phyloP scores from a whole-genome alignment of 495 filamentous ascomycete species.

The Neurospora sp. region DNA sequence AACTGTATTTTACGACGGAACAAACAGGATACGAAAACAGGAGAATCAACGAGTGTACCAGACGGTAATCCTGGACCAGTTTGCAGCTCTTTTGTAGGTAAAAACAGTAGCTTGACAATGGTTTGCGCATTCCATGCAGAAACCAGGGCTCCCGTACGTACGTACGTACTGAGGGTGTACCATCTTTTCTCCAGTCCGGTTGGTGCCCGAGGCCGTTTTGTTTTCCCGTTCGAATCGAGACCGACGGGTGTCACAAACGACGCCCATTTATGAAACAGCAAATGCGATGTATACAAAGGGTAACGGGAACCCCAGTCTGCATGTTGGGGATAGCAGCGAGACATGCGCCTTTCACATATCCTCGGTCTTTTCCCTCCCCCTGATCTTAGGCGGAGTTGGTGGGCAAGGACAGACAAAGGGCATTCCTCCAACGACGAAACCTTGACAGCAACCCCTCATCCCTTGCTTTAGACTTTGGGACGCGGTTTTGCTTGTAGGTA shows the following conservation, averaged over 20 bases:
- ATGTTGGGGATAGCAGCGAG: background rate
- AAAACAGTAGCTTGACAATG: background rate
- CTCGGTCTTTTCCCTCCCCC: background rate
- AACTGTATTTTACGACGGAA: background rate
- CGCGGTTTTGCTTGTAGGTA: background rate
- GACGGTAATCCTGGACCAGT: background rate
- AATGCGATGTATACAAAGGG: background rate
- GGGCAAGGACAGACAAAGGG: background rate
- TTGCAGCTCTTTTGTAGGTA: background rate
- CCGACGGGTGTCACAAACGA: background rate
- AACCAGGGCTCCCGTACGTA: background rate
- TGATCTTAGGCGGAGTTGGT: background rate
- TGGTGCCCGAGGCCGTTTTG: background rate
- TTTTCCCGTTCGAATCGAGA: background rate
- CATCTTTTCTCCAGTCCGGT: background rate
- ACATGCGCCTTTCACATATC: background rate
- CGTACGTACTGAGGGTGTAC: background rate
- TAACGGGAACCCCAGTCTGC: background rate
- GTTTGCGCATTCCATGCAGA: background rate
- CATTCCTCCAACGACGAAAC: background rate
- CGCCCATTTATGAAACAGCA: background rate
- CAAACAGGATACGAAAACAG: background rate
- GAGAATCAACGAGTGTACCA: background rate
- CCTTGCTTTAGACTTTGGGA: background rate
- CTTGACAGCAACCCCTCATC: background rate